Evolutionary conservation across 331 rosid genomes (phyloP), one percentile per base, ranked within the genome.

Genomic region (Dryas integrifolia): DNA sequence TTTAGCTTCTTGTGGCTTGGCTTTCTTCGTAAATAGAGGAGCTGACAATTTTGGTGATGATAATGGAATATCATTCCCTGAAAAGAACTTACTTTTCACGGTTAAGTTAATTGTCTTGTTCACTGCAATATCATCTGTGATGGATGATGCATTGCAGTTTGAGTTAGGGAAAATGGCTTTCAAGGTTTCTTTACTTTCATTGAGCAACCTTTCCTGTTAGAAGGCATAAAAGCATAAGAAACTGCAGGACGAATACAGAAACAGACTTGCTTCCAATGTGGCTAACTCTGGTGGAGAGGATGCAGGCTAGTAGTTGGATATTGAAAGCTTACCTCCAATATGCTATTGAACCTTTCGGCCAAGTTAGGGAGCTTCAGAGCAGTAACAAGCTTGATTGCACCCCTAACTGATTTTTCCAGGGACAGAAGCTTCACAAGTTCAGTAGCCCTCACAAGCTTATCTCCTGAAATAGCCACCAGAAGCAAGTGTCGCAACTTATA

Each of bases 301-400:
- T 48, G 61, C 24, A 11, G 15, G 64, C 35, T 38, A 73, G 9
- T 47, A 49, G 14, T 78, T 61, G 50, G 74, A 67, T 14, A 14
- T 38, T 46, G 45, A 60, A 84, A 57, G 50, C 78, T 77, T 79
- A 91, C 98, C 97, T 91, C 97, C 75, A 95, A 73, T 74, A 91
- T 86, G 84, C 75, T 79, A 79, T 86, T 91, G 87, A 95, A 91
- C 82, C 88, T 83, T 83, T 95, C 99, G 0, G 99, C 99, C 86
- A 95, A 76, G 83, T 88, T 84, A 24, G 98, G 98, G 78, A 95
- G 98, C 79, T 95, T 89, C 83, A 91, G 74, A 72, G 87, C 84
- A 40, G 97, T 92, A 18, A 89, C 98, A 58, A 95, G 92, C 83
- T 95, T 95, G 58, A 95, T 91, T 80, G 98, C 96, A 52, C 96